These are phyloP conservation scores for Lasiodiplodia citricola DNA, from an alignment of 2,329 filamentous ascomycete genomes.

Conservation along the genomic window DNA sequence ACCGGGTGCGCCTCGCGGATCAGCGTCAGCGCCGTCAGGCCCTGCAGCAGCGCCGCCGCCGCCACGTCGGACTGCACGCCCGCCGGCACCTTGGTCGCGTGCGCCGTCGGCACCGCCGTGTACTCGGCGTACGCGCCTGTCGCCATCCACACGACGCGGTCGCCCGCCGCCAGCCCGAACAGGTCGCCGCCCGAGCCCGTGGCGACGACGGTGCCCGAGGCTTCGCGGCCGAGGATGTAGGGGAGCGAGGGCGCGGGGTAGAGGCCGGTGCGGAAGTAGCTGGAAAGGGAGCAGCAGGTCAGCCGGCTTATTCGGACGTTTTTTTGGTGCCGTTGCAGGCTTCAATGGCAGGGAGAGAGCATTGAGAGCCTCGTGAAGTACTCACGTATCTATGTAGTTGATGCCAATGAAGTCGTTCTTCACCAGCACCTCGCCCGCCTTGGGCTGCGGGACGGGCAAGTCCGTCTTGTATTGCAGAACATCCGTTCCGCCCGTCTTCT, in stretches of 20 bases:
- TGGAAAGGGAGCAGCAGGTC: conserved; percentile 35
- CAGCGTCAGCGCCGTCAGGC: conserved; percentile 80
- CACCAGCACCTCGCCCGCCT: conserved; percentile 76
- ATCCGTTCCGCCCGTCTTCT: conserved; percentile 73
- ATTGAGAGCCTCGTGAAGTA: conserved; percentile 4
- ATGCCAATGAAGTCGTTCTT: conserved; percentile 81
- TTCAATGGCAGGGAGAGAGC: background rate
- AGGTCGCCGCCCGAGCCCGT: conserved; percentile 67
- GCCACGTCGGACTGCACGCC: conserved; percentile 66
- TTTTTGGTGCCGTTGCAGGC: background rate
- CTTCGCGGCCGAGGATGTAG: conserved; percentile 80
- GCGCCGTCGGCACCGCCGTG: conserved; percentile 58
- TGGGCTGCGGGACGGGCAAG: conserved; percentile 70
- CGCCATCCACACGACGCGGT: conserved; percentile 73
- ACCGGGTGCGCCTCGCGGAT: conserved; percentile 75
- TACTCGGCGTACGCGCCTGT: conserved; percentile 63
- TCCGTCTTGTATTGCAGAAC: conserved; percentile 74
- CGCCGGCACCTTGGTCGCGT: conserved; percentile 68
- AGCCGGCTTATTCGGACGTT: background rate
- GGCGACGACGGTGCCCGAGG: conserved; percentile 70
- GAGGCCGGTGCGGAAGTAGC: conserved; percentile 84
- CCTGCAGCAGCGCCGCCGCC: conserved; percentile 76
- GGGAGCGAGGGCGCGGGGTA: conserved; percentile 74
- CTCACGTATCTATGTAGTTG: conserved; percentile 85
- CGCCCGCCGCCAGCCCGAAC: conserved; percentile 70